A percentile compares a stretch with the other conserved stretches of the same genome.
Conservation (phyloP, 2,329 filamentous ascomycete genomes). For the Tolypocladium cylindrosporum region DNA sequence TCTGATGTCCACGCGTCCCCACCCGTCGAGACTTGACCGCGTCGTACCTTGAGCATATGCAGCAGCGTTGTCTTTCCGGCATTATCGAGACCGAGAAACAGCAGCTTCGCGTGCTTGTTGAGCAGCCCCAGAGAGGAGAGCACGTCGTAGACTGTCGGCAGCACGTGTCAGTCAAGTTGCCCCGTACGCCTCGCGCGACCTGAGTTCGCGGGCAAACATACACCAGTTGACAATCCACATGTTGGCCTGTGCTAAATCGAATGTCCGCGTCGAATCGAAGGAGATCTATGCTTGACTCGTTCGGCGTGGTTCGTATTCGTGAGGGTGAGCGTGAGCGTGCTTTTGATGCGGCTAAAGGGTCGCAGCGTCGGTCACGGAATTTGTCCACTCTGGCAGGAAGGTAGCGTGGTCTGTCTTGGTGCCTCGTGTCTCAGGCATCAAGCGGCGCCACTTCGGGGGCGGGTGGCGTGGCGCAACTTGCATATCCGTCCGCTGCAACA, state of each 20-base stretch:
- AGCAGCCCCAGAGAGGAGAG: slow-evolving; percentile 78
- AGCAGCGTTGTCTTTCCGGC: slow-evolving; percentile 89
- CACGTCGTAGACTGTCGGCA: slow-evolving; percentile 64
- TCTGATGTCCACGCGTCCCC: background rate
- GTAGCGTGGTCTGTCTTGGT: background rate
- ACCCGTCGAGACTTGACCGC: background rate
- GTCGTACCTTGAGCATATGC: slow-evolving; percentile 81
- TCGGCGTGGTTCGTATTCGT: background rate
- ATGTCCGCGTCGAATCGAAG: background rate
- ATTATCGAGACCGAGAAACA: slow-evolving; percentile 90
- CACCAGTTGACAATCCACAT: slow-evolving; percentile 98
- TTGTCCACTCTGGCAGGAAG: slow-evolving; percentile 4
- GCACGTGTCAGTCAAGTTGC: slow-evolving; percentile 21
- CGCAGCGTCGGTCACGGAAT: background rate
- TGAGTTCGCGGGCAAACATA: slow-evolving; percentile 38
- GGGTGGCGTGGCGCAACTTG: background rate
- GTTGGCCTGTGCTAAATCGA: slow-evolving; percentile 17
- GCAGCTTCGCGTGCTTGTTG: slow-evolving; percentile 93
- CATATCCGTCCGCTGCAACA: background rate
- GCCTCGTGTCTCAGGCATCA: slow-evolving; percentile 4
- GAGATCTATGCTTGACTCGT: background rate
- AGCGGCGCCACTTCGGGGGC: background rate
- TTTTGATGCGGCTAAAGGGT: background rate
- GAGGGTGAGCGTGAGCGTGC: background rate
- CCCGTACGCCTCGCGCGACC: background rate